Percentiles rank a stretch among this genome's conserved stretches.
These are phyloP conservation scores for Aspergillus brunneoviolaceus DNA, from an alignment of 2,329 filamentous ascomycete genomes.

Conservation along the genomic window DNA sequence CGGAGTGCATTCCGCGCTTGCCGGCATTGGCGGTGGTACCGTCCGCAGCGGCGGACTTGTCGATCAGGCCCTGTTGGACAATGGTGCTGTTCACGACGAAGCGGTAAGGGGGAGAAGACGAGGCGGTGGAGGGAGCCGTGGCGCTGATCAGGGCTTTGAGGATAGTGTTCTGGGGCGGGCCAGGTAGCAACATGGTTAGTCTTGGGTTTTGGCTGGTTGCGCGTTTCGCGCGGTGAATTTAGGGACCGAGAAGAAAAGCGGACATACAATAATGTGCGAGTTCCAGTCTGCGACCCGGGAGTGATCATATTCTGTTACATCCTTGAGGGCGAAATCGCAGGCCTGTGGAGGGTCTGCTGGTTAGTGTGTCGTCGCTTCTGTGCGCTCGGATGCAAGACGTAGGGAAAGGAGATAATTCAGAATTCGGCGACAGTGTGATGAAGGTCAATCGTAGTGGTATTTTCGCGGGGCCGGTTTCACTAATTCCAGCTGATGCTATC, in stretches of 20 bases:
- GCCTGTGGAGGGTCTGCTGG: slow-evolving; percentile 56
- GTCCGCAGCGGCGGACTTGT: slow-evolving; percentile 53
- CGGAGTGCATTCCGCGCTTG: slow-evolving; percentile 67
- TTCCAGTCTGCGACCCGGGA: slow-evolving; percentile 85
- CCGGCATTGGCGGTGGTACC: slow-evolving; percentile 65
- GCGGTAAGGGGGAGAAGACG: slow-evolving; percentile 67
- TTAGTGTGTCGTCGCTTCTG: neutral
- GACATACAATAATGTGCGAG: slow-evolving; percentile 80
- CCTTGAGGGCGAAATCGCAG: slow-evolving; percentile 74
- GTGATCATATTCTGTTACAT: slow-evolving; percentile 81
- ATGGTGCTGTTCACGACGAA: slow-evolving; percentile 98
- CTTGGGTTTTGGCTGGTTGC: neutral
- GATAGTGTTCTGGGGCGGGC: slow-evolving; percentile 35
- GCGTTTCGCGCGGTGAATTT: neutral
- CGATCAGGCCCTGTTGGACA: slow-evolving; percentile 76
- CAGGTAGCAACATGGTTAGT: neutral
- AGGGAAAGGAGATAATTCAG: neutral
- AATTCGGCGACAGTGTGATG: no score
- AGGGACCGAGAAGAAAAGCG: neutral
- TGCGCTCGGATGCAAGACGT: neutral
- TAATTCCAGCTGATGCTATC: neutral
- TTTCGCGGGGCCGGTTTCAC: no score
- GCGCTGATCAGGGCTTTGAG: slow-evolving; percentile 44
- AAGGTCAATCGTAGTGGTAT: no score
- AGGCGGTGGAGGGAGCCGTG: slow-evolving; percentile 37